These are phyloP conservation scores for Harringtonia lauricola DNA, from an alignment of 2,329 filamentous ascomycete genomes.

Conservation along the genomic window DNA sequence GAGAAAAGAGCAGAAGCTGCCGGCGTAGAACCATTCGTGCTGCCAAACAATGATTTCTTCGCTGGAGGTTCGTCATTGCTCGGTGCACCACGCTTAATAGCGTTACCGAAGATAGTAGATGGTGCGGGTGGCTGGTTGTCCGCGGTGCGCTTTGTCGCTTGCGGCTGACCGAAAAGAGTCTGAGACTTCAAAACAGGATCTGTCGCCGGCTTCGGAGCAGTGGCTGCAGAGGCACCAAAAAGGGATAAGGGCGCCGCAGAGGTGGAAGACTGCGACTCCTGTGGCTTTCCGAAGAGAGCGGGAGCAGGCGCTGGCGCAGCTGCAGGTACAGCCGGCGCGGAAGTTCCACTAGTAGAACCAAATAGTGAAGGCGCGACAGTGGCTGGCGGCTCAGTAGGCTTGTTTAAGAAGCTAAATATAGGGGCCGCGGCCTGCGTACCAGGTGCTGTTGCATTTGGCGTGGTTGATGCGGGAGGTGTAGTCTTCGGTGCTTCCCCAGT, in stretches of 20 bases:
- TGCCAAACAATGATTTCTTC: constrained; percentile 17
- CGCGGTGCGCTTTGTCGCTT: constrained; percentile 2
- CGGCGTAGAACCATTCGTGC: constrained; percentile 4
- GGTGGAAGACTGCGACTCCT: constrained; percentile 1
- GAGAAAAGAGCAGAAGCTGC: constrained; percentile 4
- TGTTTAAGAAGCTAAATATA: background rate
- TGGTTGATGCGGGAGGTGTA: background rate
- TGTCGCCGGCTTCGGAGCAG: constrained; percentile 7
- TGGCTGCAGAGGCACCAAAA: background rate
- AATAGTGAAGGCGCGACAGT: background rate
- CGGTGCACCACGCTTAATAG: constrained; percentile 8
- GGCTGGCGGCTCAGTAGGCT: background rate
- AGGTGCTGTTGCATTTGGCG: background rate
- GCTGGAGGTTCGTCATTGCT: constrained; percentile 11
- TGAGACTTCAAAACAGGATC: constrained; percentile 17
- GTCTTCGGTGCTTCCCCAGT: background rate
- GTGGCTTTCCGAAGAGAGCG: background rate
- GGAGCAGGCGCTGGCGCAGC: background rate
- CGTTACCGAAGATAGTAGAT: constrained; percentile 6
- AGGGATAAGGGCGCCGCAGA: background rate
- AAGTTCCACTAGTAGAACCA: background rate
- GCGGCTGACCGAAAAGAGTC: constrained; percentile 25
- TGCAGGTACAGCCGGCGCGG: background rate
- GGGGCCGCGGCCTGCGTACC: background rate
- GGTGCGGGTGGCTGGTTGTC: constrained; percentile 3